Evolutionary conservation across 2,329 filamentous ascomycete species (phyloP).

Genomic region (Sporothrix pseudoabietina): DNA sequence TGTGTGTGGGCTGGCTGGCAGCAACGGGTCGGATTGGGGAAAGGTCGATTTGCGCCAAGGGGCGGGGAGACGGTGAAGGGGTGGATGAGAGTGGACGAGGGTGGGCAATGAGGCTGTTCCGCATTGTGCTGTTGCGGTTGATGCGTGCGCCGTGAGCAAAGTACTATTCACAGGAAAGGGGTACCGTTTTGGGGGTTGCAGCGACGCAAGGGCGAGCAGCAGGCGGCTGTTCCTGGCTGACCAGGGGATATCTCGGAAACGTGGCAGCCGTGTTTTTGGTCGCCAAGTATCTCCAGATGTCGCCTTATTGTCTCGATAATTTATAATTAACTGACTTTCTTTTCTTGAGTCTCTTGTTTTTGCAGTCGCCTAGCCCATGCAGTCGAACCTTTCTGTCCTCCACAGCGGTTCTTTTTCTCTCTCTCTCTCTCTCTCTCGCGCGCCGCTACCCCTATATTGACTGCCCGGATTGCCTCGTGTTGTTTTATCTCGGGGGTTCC

Average conservation of each 20-base stretch:
- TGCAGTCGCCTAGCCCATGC: not conserved
- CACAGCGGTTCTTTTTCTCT: not conserved
- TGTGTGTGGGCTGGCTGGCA: not conserved
- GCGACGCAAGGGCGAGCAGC: slow-evolving; percentile 14
- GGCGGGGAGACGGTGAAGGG: slow-evolving; percentile 21
- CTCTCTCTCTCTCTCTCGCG: not conserved
- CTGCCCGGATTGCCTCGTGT: not conserved
- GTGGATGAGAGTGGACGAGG: not conserved
- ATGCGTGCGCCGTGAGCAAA: not conserved
- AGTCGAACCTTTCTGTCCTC: not conserved
- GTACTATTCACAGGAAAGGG: not conserved
- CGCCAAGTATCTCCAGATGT: not conserved
- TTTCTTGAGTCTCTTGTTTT: not conserved
- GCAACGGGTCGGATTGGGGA: slow-evolving; percentile 13
- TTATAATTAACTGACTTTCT: not conserved
- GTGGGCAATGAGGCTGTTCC: not conserved
- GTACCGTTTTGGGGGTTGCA: slow-evolving; percentile 8
- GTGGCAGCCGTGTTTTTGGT: not conserved
- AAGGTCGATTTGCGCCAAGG: slow-evolving; percentile 16
- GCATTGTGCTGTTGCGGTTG: not conserved
- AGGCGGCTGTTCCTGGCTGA: slow-evolving; percentile 18
- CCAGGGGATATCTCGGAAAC: not conserved
- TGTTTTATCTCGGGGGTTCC: not conserved
- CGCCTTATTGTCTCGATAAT: not conserved
- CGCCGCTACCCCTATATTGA: not conserved